Conservation (phyloP, 345 rosid genomes). For the Hibiscus trionum region DNA sequence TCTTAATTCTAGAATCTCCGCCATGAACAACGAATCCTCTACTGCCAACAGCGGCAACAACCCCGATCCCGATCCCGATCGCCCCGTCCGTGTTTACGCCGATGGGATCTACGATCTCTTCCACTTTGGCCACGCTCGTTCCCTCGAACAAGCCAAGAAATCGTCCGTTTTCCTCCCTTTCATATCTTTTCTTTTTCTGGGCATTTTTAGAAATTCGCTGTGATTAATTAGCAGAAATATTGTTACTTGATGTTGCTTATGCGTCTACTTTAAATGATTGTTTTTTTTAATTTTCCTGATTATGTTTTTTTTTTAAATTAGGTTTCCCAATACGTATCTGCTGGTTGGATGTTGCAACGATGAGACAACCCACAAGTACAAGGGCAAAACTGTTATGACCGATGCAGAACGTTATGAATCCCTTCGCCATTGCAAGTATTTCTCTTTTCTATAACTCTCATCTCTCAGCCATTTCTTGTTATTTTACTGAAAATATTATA, state of each 20-base stretch:
- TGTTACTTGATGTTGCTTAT: not conserved
- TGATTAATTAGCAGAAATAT: not conserved
- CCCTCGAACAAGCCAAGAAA: slow-evolving; percentile 92
- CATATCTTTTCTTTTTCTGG: not conserved
- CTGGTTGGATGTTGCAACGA: slow-evolving; percentile 94
- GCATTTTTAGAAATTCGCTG: not conserved
- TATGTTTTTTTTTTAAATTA: not conserved
- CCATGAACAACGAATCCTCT: not conserved
- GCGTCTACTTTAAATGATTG: not conserved
- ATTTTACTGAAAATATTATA: not conserved
- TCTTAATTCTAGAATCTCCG: not conserved
- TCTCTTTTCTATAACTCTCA: not conserved
- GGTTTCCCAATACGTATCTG: slow-evolving; percentile 33
- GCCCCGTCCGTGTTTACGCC: slow-evolving; percentile 79
- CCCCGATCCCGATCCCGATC: slow-evolving; percentile 21
- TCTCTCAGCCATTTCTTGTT: not conserved
- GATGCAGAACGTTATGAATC: slow-evolving; percentile 79
- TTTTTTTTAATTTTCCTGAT: not conserved
- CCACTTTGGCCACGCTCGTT: slow-evolving; percentile 92
- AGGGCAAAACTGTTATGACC: slow-evolving; percentile 90
- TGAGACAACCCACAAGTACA: slow-evolving; percentile 67
- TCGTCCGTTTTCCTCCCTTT: slow-evolving; percentile 31
- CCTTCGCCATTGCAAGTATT: slow-evolving; percentile 91
- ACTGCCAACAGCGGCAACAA: not conserved
- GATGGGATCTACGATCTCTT: slow-evolving; percentile 98